Evolutionary conservation across 164 flowering plant genomes (phyloP).

Genomic region (Paratinospora sagittata): DNA sequence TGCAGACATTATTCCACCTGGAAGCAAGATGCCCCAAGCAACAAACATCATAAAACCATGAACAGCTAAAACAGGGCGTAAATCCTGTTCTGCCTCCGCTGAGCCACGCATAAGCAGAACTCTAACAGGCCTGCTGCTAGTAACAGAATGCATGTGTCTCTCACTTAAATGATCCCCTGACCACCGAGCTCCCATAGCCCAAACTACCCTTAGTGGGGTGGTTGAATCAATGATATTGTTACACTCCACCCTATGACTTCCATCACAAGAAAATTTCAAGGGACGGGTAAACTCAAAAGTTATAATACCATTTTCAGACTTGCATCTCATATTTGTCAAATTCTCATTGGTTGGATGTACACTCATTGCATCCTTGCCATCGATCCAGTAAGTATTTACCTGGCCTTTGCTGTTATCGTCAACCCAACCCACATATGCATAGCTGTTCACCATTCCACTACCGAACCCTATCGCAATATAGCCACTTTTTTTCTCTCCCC

Average conservation of each 20-base stretch:
- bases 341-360: slow-evolving; percentile 84
- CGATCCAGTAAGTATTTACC: slow-evolving; percentile 83
- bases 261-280: slow-evolving; percentile 56
- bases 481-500: slow-evolving; percentile 92
- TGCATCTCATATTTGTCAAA: slow-evolving; percentile 81
- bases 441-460: slow-evolving; percentile 79
- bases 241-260: slow-evolving; percentile 51
- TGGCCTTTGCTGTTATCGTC: slow-evolving; percentile 59
- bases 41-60: slow-evolving; percentile 99
- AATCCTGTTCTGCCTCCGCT: slow-evolving; percentile 93
- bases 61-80: slow-evolving; percentile 89
- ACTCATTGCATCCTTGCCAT: slow-evolving; percentile 64
- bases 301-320: slow-evolving; percentile 81
- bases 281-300: slow-evolving; percentile 92
- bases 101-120: slow-evolving; percentile 85
- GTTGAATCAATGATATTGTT: slow-evolving; percentile 82
- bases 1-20: slow-evolving; percentile 86
- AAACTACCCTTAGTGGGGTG: slow-evolving; percentile 77
- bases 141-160: slow-evolving; percentile 78
- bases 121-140: slow-evolving; percentile 65
- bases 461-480: slow-evolving; percentile 95
- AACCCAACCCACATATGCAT: slow-evolving; percentile 92
- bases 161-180: slow-evolving; percentile 55
- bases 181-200: slow-evolving; percentile 98
- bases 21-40: slow-evolving; percentile 95